Evolutionary conservation across 371 early-diverging fungal genomes (phyloP).

Genomic region (Hamiltosporidium tvaerminnensis): DNA sequence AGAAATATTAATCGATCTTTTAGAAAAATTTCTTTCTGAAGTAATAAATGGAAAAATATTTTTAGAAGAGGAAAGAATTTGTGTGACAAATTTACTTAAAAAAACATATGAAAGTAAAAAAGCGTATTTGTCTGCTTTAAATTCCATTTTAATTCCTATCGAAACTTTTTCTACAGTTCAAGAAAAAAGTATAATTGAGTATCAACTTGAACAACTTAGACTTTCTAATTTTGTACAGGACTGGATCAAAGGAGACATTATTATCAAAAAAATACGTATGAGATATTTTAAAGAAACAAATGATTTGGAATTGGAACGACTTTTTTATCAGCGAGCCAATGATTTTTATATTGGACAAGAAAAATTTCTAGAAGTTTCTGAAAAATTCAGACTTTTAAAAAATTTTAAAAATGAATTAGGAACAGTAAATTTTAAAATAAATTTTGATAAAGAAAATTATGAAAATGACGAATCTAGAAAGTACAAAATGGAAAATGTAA

Average conservation of each 20-base stretch:
- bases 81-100: conserved; percentile 34
- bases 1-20: conserved; percentile 1
- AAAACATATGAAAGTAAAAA: conserved; percentile 14
- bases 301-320: conserved; percentile 8
- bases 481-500: no score
- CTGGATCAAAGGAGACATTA: conserved; percentile 31
- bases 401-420: not conserved
- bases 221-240: conserved; percentile 29
- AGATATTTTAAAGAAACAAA: conserved; percentile 31
- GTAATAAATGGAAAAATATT: conserved; percentile 51
- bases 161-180: conserved; percentile 51
- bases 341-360: conserved; percentile 29
- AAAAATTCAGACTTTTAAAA: not conserved
- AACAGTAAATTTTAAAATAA: no score
- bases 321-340: conserved; percentile 27
- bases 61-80: conserved; percentile 45
- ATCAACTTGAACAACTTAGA: conserved; percentile 47
- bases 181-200: conserved; percentile 27
- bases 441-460: no score
- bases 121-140: conserved; percentile 21
- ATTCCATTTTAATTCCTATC: conserved; percentile 40
- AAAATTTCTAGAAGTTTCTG: conserved; percentile 8
- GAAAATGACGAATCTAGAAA: no score
- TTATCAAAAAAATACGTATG: conserved; percentile 35
- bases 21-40: conserved; percentile 23